Evolutionary conservation across 768 basidiomycete genomes (phyloP).

Genomic region (Imleria badia): DNA sequence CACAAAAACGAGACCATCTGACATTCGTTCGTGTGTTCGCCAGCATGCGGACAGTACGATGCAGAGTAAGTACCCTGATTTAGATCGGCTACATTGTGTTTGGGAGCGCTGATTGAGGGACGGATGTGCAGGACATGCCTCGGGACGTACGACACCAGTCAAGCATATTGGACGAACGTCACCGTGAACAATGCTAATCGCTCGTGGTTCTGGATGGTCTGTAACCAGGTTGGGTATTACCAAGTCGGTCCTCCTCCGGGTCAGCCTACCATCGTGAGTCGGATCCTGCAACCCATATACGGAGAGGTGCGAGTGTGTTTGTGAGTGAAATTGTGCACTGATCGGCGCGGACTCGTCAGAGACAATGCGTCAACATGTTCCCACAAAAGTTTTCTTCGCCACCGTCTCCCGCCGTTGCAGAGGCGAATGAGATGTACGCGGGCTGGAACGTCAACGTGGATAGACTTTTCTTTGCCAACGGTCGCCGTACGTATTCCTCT

Average conservation of each 20-base stretch:
- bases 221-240: conserved; percentile 65
- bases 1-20: neutral
- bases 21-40: neutral
- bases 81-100: neutral
- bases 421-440: conserved; percentile 49
- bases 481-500: conserved; percentile 47
- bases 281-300: conserved; percentile 33
- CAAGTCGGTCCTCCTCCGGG: conserved; percentile 38
- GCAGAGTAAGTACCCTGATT: neutral
- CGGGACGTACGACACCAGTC: conserved; percentile 40
- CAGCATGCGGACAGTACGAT: conserved; percentile 51
- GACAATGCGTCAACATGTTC: conserved; percentile 73
- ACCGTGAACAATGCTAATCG: conserved; percentile 53
- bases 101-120: conserved; percentile 37
- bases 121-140: conserved; percentile 32
- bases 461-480: conserved; percentile 69
- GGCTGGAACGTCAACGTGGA: conserved; percentile 64
- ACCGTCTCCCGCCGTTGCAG: conserved; percentile 41
- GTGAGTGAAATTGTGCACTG: neutral
- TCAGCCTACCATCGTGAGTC: conserved; percentile 35
- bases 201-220: conserved; percentile 76
- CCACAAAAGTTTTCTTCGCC: conserved; percentile 52
- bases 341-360: conserved; percentile 34
- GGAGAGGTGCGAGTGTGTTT: conserved; percentile 18
- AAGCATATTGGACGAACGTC: conserved; percentile 51